Base-by-base conservation (phyloP, 371 early-diverging fungal species). In the Mucor sp. region DNA sequence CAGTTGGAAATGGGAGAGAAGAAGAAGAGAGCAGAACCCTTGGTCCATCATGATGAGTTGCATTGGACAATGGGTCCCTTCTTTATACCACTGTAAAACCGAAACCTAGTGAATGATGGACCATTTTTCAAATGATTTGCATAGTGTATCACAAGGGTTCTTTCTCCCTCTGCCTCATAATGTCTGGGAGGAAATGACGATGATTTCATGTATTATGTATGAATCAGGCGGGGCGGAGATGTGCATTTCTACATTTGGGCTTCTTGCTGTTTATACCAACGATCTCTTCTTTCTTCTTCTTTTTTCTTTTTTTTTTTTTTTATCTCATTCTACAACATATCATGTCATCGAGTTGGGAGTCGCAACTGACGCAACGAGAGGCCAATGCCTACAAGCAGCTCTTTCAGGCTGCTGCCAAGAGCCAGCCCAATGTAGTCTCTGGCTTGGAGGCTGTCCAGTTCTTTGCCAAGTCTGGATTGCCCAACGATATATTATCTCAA, bases 371-470 rank as follows among this genome's bases (percentile, higher is more conserved):
- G 68, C 83, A 32, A 84, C n/a, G 85, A 55, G 96, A 95, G 71
- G 78, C 80, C 57, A 66, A 74, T 39, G 80, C 78, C 1, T 94
- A 90, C 77, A 80, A 77, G 15, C 78, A 91, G 44, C 68, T 89
- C 9, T 93, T 92, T 69, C 70, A 82, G 41, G 67, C 79, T 8
- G 90, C 89, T 2, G 91, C 89, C 68, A 72, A 70, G 17, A 77
- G 79, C n/a, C 79, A 82, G 33, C 82, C 83, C 30, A 90, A 90
- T 6, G 65, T 80, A 30, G 77, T 96, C 17, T 81, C 81, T 17
- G 91, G 94, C 12, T 71, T 82, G 21, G 83, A 85, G 60, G 94
- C 94, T 17, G 94, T 92, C 12, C 85, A 87, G 8, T 94, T 95
- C 71, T 86, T 95, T 75, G 84, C 85, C 56, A 91, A 89, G 71